Conservation (phyloP, 352 stramenopile genomes). For the Globisporangium irregulare region DNA sequence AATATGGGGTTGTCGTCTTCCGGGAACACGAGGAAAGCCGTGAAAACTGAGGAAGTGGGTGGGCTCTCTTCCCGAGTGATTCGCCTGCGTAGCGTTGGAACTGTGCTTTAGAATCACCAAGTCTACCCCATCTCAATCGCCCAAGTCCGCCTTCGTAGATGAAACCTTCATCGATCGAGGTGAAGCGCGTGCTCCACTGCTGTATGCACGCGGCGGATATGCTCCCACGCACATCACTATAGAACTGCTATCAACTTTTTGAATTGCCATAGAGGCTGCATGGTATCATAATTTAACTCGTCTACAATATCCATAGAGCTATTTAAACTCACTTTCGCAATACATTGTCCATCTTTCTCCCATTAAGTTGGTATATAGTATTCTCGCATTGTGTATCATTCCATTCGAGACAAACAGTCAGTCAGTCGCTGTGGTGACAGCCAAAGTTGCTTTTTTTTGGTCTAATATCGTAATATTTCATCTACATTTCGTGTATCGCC, state of each 20-base stretch:
- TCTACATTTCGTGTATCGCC: not conserved
- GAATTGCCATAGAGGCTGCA: conserved; percentile 9
- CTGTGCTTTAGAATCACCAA: conserved; percentile 1
- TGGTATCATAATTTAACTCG: conserved; percentile 15
- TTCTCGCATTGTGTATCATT: too few relatives aligned
- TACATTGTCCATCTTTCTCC: not conserved
- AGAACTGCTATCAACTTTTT: conserved; percentile 11
- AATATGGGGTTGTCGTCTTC: not conserved
- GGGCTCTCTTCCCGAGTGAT: not conserved
- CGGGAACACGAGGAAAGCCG: not conserved
- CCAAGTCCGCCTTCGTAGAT: not conserved
- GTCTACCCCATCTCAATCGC: not conserved
- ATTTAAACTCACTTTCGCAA: conserved; percentile 5
- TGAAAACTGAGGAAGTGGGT: not conserved
- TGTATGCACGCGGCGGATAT: not conserved
- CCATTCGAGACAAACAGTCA: not conserved
- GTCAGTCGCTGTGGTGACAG: not conserved
- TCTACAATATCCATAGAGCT: conserved; percentile 7
- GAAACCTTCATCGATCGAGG: not conserved
- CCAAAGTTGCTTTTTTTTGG: not conserved
- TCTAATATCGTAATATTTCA: not conserved
- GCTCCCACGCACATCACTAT: not conserved
- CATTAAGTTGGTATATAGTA: not conserved
- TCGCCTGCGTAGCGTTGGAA: conserved; percentile 7
- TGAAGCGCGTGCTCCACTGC: not conserved